Conservation (phyloP, 805 yeast species). For the Candida boidinii region DNA sequence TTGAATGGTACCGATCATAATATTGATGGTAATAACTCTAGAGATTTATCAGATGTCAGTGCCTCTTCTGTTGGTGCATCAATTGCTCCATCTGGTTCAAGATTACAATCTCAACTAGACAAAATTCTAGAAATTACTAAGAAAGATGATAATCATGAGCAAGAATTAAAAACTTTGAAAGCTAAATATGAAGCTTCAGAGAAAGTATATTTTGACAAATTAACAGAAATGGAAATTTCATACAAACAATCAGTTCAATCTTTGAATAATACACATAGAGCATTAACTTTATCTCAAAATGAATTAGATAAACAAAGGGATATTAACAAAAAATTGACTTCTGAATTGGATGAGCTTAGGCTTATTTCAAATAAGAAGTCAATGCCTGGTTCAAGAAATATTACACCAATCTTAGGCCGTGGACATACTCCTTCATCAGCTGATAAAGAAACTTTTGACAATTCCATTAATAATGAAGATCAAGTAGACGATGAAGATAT, state of each 20-base stretch:
- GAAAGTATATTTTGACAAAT: conserved; percentile 2
- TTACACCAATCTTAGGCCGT: conserved; percentile 14
- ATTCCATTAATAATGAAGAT: conserved; percentile 7
- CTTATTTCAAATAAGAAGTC: conserved; percentile 32
- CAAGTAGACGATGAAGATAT: conserved; percentile 21
- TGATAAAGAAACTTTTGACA: neutral
- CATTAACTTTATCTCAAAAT: conserved; percentile 63
- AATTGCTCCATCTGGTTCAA: too few relatives aligned
- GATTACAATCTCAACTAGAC: conserved; percentile 49
- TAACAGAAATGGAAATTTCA: conserved; percentile 45
- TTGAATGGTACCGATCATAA: too few relatives aligned
- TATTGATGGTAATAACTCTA: too few relatives aligned
- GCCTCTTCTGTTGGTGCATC: too few relatives aligned
- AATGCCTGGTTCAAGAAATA: conserved; percentile 16
- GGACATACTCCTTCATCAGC: conserved; percentile 1
- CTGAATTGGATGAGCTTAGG: conserved; percentile 64
- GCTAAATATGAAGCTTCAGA: conserved; percentile 18
- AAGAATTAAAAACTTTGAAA: conserved; percentile 26
- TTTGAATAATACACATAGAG: conserved; percentile 66
- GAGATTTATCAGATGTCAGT: too few relatives aligned
- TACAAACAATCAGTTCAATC: conserved; percentile 66
- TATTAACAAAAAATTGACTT: conserved; percentile 42
- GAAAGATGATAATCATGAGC: conserved; percentile 13
- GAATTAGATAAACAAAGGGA: conserved; percentile 59
- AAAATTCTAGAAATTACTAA: conserved; percentile 37